phyloP scores from a whole-genome alignment of 2,329 filamentous ascomycete species.

The Calonectria ilicicola region DNA sequence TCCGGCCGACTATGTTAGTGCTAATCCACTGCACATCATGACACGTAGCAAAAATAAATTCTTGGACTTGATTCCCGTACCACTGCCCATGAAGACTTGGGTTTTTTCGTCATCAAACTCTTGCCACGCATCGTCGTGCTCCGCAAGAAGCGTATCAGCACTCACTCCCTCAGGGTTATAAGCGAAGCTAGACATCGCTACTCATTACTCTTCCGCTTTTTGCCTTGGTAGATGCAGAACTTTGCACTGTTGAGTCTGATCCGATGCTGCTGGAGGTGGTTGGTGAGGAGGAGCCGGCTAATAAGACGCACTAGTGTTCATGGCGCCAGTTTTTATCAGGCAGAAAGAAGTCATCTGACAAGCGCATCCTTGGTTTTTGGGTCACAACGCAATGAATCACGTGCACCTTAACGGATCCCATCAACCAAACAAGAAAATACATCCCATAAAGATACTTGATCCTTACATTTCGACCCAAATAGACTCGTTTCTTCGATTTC shows the following conservation, averaged over 20 bases:
- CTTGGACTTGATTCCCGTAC: not conserved
- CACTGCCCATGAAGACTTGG: not conserved
- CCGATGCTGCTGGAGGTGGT: not conserved
- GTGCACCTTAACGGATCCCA: too few species aligned
- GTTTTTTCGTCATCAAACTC: not conserved
- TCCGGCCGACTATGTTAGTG: not conserved
- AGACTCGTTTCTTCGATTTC: too few species aligned
- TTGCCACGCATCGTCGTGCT: not conserved
- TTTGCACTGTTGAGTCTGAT: not conserved
- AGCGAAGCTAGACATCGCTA: not conserved
- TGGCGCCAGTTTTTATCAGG: not conserved
- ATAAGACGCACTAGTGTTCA: not conserved
- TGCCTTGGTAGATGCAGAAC: too few species aligned
- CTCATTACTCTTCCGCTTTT: not conserved
- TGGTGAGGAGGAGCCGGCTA: not conserved
- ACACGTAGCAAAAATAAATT: not conserved
- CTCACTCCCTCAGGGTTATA: not conserved
- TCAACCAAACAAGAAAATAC: not conserved
- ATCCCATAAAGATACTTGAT: too few species aligned
- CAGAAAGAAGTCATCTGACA: not conserved
- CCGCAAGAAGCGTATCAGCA: not conserved
- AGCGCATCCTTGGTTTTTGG: not conserved
- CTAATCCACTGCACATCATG: too few species aligned
- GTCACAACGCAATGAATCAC: not conserved
- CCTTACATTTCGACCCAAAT: too few species aligned